Base-by-base conservation (phyloP, 208 protist genomes). In the Wallacemonas sp. region DNA sequence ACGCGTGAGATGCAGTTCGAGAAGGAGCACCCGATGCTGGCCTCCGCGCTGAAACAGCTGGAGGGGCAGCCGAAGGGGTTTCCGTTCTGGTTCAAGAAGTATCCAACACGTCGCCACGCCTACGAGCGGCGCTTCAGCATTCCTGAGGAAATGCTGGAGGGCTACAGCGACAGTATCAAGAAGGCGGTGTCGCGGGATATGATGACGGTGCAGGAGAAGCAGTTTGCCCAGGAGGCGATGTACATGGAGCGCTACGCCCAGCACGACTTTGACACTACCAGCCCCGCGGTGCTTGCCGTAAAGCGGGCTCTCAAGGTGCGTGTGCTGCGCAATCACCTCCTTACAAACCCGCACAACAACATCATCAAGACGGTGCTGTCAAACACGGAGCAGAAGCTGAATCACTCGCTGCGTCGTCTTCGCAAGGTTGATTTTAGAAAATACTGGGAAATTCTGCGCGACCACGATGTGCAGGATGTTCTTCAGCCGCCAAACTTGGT, bases 1-100 rank as follows among this genome's bases (percentile, higher is more conserved):
- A 84, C 86, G 19, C 86, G 88, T 15, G 73, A 83, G 55, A 84
- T 88, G 75, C 76, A 86, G 54, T 94, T 94, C 62, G 87, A 93
- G 75, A 60, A 81, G 75, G 68, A 86, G 58, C 91, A 96, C 75
- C 91, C 91, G 3, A 66, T 96, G 33, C 82, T 96, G n/a, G 82
- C 86, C 2, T 72, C 72, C 0, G 87, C 86, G 38, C 72, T 96
- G 36, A 75, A 75, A 58, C 75, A 90, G 56, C 66, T 91, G 12
- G 79, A 92, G 14, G 88, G 82, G 30, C 86, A 88, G 79, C 86
- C 88, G 30, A 91, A 91, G 64, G 88, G 88, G 0, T 96, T 96
- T 60, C 91, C 91, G 31, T 96, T 95, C 72, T 96, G 91, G 91
- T 96, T 93, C 70, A 93, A 91, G 70, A 96, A 96, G 68, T 96